Base-by-base conservation (phyloP, 495 filamentous ascomycete genomes). In the Aeminium ludgeri region DNA sequence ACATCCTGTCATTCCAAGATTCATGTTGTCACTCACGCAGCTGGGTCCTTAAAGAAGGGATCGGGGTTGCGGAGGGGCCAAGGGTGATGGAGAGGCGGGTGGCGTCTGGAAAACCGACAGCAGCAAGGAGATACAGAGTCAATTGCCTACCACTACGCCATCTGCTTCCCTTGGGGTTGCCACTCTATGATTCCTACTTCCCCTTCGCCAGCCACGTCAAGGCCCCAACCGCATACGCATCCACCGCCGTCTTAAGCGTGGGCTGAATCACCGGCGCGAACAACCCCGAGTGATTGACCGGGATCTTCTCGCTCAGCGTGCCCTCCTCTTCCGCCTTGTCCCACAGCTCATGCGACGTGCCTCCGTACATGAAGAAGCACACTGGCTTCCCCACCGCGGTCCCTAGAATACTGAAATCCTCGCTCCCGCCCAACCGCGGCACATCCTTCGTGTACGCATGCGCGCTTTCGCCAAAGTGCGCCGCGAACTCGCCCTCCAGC, bases 211-310 rank as follows among this genome's bases (percentile, higher is more conserved):
- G 44, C 45, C 60, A 66, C 2, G 54, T 70, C 59, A 78, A 53
- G 7, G 71, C 72, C 1, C 59, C 70, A 18, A 67, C 54, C 23
- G 63, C 64, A 51, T 75, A 60, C 6, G 65, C 74, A 60, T 77
- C 70, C 16, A 70, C 53, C 3, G 60, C 76, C 0, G 62, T 65
- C 34, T 37, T 51, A 46, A 81, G 50, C n/a, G 73, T 79, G 7
- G 73, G 71, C 50, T 74, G 56, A 13, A 81, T 62, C 0, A 63
- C 69, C 15, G 74, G 76, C 31, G 67, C 67, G 59, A 78, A 80
- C 44, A 63, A 67, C 1, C 65, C 60, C 38, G 66, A 74, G 52
- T 81, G 76, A 44, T 78, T 78, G 27, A 43, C 52, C 13, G 59
- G 56, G n/a, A 61, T 38, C 39, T 58, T 54, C 34, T 52, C 45